Base-by-base conservation (phyloP, 495 filamentous ascomycete species). In the Polyplosphaeria fusca region DNA sequence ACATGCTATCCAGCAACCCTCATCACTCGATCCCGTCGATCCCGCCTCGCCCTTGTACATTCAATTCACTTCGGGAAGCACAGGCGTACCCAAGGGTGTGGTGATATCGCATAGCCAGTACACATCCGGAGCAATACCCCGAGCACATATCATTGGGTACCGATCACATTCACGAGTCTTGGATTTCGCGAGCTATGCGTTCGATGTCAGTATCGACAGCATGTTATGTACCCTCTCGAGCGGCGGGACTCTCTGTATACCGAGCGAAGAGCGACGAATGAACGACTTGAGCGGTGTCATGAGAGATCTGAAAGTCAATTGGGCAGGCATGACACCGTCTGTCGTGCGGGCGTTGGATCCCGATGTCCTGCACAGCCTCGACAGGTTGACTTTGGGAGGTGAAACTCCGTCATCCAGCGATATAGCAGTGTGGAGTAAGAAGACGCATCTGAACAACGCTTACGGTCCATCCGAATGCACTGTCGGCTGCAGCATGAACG, bases 171-270 rank as follows among this genome's bases (percentile, higher is more conserved):
- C 55, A 0, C 50, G 61, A 2, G 49, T 55, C 14, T 41, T 64
- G 2, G 55, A 64, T 37, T 64, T 64, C 19, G 49, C 61, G 2
- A 45, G 32, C 14, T 60, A 64, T 27, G 55, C 61, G 13, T 64
- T 64, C 35, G 61, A 64, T 32, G 55, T 56, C 40, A 30, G 43
- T 22, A 55, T 61, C 18, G 58, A 61, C 38, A 37, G 20, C 3
- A 64, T 59, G 54, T 26, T 64, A 14, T 53, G 47, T 18, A 64
- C 61, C 24, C 49, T 64, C 18, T 32, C 47, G 1, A 14, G 41
- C 7, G 74, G 74, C 11, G 73, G 71, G 0, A 72, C 72, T 23
- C 26, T 72, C 3, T 76, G 74, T 45, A 65, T 74, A 2, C 71
- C 71, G 0, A 70, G 69, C 0, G 70, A 75, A 0, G 51, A 61